Evolutionary conservation across 257 asterid species (phyloP).

Genomic region (Nicotiana sylvestris): DNA sequence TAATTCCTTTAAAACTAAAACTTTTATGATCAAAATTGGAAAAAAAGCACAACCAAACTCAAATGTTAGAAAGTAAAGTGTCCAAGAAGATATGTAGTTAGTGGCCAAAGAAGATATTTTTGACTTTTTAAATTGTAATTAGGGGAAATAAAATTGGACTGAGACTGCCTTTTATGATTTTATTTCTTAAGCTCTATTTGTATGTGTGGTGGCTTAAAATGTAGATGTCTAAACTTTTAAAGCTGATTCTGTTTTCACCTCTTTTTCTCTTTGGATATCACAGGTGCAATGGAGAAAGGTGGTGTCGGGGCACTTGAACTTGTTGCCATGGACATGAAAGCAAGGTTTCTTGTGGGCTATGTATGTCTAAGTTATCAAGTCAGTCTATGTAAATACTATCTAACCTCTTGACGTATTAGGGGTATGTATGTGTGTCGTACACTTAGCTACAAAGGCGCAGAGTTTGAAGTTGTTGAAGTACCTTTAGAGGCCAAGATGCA

Average conservation of each 20-base stretch:
- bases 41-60: no score
- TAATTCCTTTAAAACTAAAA: no score
- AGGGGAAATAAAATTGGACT: neutral
- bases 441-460: constrained; percentile 90
- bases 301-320: constrained; percentile 99
- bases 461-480: constrained; percentile 94
- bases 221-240: constrained; percentile 3
- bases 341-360: constrained; percentile 46
- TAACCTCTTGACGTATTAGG: constrained; percentile 39
- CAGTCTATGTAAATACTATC: neutral
- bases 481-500: constrained; percentile 75
- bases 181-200: neutral
- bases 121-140: no score
- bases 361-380: neutral
- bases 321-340: constrained; percentile 99
- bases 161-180: neutral
- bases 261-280: neutral
- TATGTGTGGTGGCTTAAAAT: constrained; percentile 4
- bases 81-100: no score
- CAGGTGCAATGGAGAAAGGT: constrained; percentile 93
- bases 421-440: constrained; percentile 99
- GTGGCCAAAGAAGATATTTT: no score
- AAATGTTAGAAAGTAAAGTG: no score
- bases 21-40: no score
- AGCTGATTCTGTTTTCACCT: neutral